Conservation (phyloP, 2,329 filamentous ascomycete species). For the Talaromyces sp. region DNA sequence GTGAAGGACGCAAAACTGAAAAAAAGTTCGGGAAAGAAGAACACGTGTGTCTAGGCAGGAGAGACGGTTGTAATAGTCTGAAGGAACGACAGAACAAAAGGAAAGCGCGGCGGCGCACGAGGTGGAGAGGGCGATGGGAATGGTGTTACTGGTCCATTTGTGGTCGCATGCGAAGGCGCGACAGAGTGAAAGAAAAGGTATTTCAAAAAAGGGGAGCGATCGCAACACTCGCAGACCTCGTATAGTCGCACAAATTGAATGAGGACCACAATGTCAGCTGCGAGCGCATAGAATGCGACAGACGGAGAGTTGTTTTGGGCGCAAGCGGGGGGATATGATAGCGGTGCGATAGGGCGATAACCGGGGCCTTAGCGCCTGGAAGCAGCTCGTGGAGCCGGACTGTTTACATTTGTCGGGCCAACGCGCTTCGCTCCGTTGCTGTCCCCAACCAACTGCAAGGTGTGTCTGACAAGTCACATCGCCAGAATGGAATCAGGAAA, state of each 20-base stretch:
- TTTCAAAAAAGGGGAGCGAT: conserved; percentile 4
- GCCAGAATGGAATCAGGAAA: not conserved
- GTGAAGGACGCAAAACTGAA: not conserved
- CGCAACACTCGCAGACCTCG: conserved; percentile 22
- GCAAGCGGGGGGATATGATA: conserved; percentile 24
- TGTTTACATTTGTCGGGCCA: conserved; percentile 27
- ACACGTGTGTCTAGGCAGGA: not conserved
- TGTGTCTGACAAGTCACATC: conserved; percentile 15
- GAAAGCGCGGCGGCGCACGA: conserved; percentile 5
- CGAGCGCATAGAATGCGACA: conserved; percentile 6
- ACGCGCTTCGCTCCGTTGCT: conserved; percentile 21
- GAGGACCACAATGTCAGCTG: conserved; percentile 1
- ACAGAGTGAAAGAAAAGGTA: conserved; percentile 1
- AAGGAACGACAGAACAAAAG: conserved; percentile 13
- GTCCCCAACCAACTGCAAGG: conserved; percentile 20
- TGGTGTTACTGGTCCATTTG: conserved; percentile 13
- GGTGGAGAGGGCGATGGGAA: conserved; percentile 1
- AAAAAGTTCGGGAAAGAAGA: not conserved
- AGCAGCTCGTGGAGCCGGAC: conserved; percentile 8
- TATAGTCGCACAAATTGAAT: conserved; percentile 9
- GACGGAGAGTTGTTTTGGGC: conserved; percentile 21
- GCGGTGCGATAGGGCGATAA: conserved; percentile 27
- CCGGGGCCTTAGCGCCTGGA: conserved; percentile 21
- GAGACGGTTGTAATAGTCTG: not conserved
- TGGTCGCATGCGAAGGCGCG: not conserved